Evolutionary conservation across 108 stramenopile species (phyloP), one percentile per base, ranked within the genome.

Genomic region (Phaeodactylum tricornutum): DNA sequence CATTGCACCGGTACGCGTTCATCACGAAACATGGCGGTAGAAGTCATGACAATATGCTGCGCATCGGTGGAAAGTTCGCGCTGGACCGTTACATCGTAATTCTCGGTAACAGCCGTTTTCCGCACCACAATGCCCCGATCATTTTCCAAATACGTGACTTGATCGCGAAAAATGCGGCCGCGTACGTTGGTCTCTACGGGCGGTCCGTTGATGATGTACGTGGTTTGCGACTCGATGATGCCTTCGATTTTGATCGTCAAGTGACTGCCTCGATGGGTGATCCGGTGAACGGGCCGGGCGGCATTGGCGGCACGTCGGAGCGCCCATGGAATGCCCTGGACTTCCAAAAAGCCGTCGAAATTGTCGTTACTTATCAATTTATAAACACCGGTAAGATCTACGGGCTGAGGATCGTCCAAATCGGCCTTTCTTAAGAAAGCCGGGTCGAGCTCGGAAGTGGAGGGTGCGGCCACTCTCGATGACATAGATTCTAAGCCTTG

Each of bases 241-340:
- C 77, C 77, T 43, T 73, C 44, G 32, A 78, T 74, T 24, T 60
- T 43, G 25, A 78, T 78, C 0, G 57, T 71, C 3, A 72, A 12
- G 11, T 41, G 27, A 17, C 55, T 50, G 20, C 67, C 64, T 27
- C 23, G 16, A 32, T 74, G 72, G 1, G 69, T 67, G 12, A 78
- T 59, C 0, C 34, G 29, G 42, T 78, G 72, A 12, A 64, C 61
- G 3, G 77, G 72, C 23, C 69, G 59, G 12, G 72, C 72, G 43
- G 57, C 42, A 44, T 70, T 60, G 19, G 72, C 77, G 1, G 72
- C 69, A 5, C 45, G 35, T 29, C 72, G 66, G 4, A 71, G 29
- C 8, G 62, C 61, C 66, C 72, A 71, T 32, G 69, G 66, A 0
- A 78, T 66, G n/a, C 77, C 77, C 47, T 78, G 77, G 1, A 66